Evolutionary conservation across 805 yeast genomes (phyloP).

Genomic region (Saccharomyces paradoxus): DNA sequence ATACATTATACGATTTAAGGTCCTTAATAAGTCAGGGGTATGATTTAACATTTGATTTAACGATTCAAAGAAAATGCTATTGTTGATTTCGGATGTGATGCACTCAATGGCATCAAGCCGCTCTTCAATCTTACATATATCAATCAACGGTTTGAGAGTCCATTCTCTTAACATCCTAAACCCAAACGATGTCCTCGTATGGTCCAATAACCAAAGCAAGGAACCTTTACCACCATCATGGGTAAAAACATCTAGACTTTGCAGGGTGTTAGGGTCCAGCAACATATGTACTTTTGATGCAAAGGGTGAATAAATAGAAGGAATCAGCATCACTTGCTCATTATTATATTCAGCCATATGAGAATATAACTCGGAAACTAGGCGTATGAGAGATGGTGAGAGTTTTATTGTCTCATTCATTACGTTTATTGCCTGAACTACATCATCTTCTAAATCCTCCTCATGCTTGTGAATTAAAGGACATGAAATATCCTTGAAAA

Average conservation of each 20-base stretch:
- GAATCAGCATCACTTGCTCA: conserved; percentile 44
- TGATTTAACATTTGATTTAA: conserved; percentile 29
- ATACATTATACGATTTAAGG: conserved; percentile 51
- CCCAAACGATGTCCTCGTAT: conserved; percentile 74
- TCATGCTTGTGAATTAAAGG: conserved; percentile 1
- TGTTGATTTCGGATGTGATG: conserved; percentile 32
- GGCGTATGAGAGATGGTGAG: conserved; percentile 18
- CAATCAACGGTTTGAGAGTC: conserved; percentile 65
- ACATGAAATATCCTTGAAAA: conserved; percentile 12
- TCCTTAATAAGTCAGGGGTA: conserved; percentile 52
- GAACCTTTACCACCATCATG: conserved; percentile 56
- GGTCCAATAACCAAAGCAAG: conserved; percentile 70
- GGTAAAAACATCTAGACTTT: conserved; percentile 70
- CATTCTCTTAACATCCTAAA: conserved; percentile 57
- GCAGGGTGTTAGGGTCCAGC: conserved; percentile 57
- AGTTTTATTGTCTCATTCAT: conserved; percentile 26
- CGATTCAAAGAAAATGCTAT: conserved; percentile 32
- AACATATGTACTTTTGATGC: conserved; percentile 36
- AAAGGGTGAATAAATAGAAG: conserved; percentile 46
- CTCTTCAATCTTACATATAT: conserved; percentile 44
- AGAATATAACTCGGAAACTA: conserved; percentile 37
- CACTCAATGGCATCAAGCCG: conserved; percentile 56
- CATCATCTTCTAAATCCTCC: conserved; percentile 4
- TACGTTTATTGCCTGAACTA: conserved; percentile 3
- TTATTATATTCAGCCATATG: conserved; percentile 61